Evolutionary conservation across 1,284 basidiomycete genomes (phyloP), one percentile per base, ranked within the genome.

Genomic region (Anthracocystis setariae): DNA sequence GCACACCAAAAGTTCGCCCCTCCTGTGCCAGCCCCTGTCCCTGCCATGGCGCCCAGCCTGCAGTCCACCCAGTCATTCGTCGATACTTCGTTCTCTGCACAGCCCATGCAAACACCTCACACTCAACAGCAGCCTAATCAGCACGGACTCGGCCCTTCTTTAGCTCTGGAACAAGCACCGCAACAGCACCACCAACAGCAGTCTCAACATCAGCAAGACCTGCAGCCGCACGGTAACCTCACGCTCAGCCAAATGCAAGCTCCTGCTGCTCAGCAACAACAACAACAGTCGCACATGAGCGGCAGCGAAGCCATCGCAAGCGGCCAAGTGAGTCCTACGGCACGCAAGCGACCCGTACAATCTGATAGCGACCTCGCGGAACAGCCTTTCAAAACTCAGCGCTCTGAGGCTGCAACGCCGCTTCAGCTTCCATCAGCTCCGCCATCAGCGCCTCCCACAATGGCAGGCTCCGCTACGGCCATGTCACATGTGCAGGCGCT

Each of bases 1-100:
- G 73, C 75, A 20, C 62, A 66, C 18, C 64, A 63, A 20, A 75
- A 73, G 42, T 64, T 75, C 20, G 69, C 75, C 5, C 46, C 55
- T 3, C 35, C 57, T 5, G 47, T 42, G 17, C 18, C 46, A 5
- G 44, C 52, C 2, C 15, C 64, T 18, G 33, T 24, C 3, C 42
- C 57, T 18, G 45, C 53, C 9, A 33, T 44, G 35, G 52, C 64
- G 39, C 38, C 47, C 7, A 42, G 40, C 5, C 35, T 49, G 46
- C 55, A 58, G 15, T 32, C 62, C 24, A 44, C 52, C 13, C 48
- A 67, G 33, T 39, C 47, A 17, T 56, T 60, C 32, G 21, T 46
- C 1, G 37, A 50, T n/a, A 40, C 48, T 8, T 35, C 57, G 17
- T 60, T 67, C 37, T 32, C 43, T 15, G 27, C 52, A 24, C 56